These are phyloP conservation scores for Auriculariales sp. DNA, from an alignment of 768 basidiomycete genomes.

Conservation along the genomic window DNA sequence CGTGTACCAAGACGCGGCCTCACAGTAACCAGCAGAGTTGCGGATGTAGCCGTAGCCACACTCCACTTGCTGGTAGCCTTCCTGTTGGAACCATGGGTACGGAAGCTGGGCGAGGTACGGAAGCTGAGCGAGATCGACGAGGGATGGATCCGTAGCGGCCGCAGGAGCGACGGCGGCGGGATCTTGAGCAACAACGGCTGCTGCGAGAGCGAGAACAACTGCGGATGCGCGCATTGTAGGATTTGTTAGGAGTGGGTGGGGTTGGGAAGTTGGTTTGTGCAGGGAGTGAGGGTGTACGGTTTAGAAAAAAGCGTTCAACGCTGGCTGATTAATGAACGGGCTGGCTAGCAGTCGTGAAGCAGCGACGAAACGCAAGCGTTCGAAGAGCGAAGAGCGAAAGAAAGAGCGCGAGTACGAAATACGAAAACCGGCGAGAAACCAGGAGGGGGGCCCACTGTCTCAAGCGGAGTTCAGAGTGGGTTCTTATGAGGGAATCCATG, in stretches of 20 bases:
- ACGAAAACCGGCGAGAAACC: slow-evolving; percentile 23
- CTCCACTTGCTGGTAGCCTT: slow-evolving; percentile 49
- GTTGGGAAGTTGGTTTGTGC: slow-evolving; percentile 12
- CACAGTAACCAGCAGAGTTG: slow-evolving; percentile 39
- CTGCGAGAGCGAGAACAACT: slow-evolving; percentile 42
- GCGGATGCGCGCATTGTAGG: slow-evolving; percentile 52
- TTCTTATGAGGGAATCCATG: background rate
- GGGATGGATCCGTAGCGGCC: slow-evolving; percentile 4
- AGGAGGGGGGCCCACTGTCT: slow-evolving; percentile 13
- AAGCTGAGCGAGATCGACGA: slow-evolving; percentile 1
- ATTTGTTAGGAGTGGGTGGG: no score
- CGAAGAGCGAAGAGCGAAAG: slow-evolving; percentile 23
- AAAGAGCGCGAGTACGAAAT: slow-evolving; percentile 22
- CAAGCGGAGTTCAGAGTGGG: slow-evolving; percentile 12
- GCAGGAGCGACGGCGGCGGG: slow-evolving; percentile 8
- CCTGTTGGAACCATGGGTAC: slow-evolving; percentile 42
- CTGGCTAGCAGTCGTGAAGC: slow-evolving; percentile 47
- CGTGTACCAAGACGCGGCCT: slow-evolving; percentile 34
- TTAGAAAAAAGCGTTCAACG: slow-evolving; percentile 55
- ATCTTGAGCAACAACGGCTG: slow-evolving; percentile 41
- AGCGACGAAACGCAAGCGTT: slow-evolving; percentile 32
- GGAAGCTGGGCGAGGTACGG: slow-evolving; percentile 26
- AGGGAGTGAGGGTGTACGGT: no score
- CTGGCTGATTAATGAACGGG: slow-evolving; percentile 27
- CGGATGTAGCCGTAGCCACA: slow-evolving; percentile 63